Base-by-base conservation (phyloP, 2,329 filamentous ascomycete genomes). In the Coniosporium tulheliwenetii region DNA sequence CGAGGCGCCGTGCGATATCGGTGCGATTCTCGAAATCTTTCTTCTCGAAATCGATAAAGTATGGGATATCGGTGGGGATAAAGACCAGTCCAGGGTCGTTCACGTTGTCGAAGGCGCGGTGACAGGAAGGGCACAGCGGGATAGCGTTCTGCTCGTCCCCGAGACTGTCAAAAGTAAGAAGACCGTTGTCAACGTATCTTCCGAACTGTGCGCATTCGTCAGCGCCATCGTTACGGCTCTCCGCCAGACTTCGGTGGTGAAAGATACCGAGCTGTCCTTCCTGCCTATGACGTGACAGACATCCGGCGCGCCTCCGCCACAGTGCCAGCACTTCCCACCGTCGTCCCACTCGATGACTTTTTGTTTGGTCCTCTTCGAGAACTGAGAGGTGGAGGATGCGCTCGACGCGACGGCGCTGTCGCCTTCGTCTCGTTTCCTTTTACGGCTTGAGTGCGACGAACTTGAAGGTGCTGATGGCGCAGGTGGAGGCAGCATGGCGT, bases 31-130 rank as follows among this genome's bases (percentile, higher is more conserved):
- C n/a, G n/a, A n/a, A n/a, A n/a, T n/a, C n/a, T n/a, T n/a, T n/a
- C n/a, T n/a, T n/a, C n/a, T n/a, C n/a, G 38, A 40, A 40, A 26
- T 40, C 38, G 38, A 40, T 40, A 26, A 40, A 40, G 38, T 40
- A 40, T 35, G 16, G 38, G 13, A 40, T 15, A 26, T 40, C 38
- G 26, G 32, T 33, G 32, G 38, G 38, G 32, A 40, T 40, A 16
- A 40, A 40, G 38, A 35, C 32, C n/a, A 40, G 19, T 15, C 31
- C 29, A 36, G 38, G 38, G 38, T 40, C 38, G 14, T 33, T 14
- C 14, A 40, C 30, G 16, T 33, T 40, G 32, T 40, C 38, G 30
- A 40, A 40, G 32, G 30, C 32, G 38, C 14, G 5, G 38, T 40
- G 38, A 35, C 38, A 40, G 30, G 14, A 19, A 34, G 38, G 38